phyloP scores from a whole-genome alignment of 1,284 basidiomycete species.

The Omphalotus olearius region DNA sequence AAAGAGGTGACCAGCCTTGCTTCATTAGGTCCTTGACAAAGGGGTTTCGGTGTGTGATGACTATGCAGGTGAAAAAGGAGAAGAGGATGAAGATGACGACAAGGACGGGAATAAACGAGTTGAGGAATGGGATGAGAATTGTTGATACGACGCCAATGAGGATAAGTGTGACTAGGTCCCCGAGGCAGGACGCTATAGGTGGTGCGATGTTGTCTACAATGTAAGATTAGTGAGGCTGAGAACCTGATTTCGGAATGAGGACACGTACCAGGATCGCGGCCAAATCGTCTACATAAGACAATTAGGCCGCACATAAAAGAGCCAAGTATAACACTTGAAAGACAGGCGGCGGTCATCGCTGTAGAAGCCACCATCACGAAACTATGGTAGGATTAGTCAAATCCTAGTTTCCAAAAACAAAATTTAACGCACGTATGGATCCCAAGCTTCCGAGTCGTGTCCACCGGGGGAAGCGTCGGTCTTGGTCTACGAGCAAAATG shows the following conservation, averaged over 20 bases:
- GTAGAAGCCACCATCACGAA: conserved; percentile 86
- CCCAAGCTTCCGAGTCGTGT: conserved; percentile 29
- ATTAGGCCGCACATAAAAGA: conserved; percentile 91
- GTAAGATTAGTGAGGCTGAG: background rate
- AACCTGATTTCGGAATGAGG: background rate
- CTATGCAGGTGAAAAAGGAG: conserved; percentile 45
- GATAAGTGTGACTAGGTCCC: conserved; percentile 88
- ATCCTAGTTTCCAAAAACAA: conserved; percentile 1
- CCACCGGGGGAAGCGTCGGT: conserved; percentile 23
- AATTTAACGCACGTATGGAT: conserved; percentile 43
- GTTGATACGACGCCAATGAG: conserved; percentile 68
- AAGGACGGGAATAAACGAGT: conserved; percentile 62
- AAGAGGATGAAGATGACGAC: conserved; percentile 53
- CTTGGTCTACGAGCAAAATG: conserved; percentile 24
- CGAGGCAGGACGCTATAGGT: conserved; percentile 88
- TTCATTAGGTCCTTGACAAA: conserved; percentile 69
- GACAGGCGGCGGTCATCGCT: conserved; percentile 83
- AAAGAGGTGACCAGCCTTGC: conserved; percentile 87
- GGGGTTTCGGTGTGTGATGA: conserved; percentile 58
- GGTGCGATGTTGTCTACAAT: conserved; percentile 90
- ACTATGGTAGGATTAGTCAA: conserved; percentile 31
- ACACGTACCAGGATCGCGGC: conserved; percentile 54
- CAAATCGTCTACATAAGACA: conserved; percentile 71
- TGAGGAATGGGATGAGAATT: conserved; percentile 59
- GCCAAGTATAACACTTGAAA: conserved; percentile 80